phyloP scores from a whole-genome alignment of 2,329 filamentous ascomycete genomes.

The Verticillium zaregamsianum region DNA sequence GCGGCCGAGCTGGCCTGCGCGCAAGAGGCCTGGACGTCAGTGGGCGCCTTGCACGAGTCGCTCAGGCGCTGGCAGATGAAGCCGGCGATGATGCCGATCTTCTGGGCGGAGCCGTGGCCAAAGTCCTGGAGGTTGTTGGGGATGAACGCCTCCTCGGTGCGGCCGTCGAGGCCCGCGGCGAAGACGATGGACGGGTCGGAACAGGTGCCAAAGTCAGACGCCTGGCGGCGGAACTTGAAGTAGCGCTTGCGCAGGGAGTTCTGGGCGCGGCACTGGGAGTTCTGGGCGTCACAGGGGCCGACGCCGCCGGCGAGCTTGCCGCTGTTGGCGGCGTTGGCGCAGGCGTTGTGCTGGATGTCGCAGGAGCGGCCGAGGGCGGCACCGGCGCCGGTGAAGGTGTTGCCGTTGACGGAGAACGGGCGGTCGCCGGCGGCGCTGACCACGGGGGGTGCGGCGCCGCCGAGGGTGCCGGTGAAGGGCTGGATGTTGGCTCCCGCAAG shows the following conservation, averaged over 20 bases:
- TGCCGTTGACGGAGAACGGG: constrained; percentile 52
- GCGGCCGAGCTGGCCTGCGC: constrained; percentile 11
- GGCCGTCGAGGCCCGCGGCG: constrained; percentile 42
- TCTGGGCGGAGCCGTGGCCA: constrained; percentile 45
- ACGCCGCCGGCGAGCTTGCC: not conserved
- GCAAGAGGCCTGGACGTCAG: constrained; percentile 5
- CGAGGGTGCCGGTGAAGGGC: constrained; percentile 38
- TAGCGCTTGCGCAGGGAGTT: constrained; percentile 15
- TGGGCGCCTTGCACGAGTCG: constrained; percentile 19
- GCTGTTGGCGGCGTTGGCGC: constrained; percentile 1
- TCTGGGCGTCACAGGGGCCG: constrained; percentile 6
- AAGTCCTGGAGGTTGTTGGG: constrained; percentile 37
- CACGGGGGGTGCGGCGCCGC: constrained; percentile 38
- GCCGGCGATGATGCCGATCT: constrained; percentile 33
- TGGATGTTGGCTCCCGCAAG: constrained; percentile 32
- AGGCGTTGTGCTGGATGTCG: constrained; percentile 42
- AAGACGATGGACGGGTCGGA: constrained; percentile 44
- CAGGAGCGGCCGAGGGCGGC: constrained; percentile 58
- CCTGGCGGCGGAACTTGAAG: constrained; percentile 1
- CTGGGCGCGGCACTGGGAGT: constrained; percentile 2
- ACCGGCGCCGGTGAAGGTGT: constrained; percentile 51
- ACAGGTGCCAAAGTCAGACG: constrained; percentile 39
- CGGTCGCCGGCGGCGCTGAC: constrained; percentile 33
- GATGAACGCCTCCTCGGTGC: constrained; percentile 36
- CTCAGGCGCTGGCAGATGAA: constrained; percentile 42